Base-by-base conservation (phyloP, 257 asterid genomes). In the Thymus quinquecostatus region DNA sequence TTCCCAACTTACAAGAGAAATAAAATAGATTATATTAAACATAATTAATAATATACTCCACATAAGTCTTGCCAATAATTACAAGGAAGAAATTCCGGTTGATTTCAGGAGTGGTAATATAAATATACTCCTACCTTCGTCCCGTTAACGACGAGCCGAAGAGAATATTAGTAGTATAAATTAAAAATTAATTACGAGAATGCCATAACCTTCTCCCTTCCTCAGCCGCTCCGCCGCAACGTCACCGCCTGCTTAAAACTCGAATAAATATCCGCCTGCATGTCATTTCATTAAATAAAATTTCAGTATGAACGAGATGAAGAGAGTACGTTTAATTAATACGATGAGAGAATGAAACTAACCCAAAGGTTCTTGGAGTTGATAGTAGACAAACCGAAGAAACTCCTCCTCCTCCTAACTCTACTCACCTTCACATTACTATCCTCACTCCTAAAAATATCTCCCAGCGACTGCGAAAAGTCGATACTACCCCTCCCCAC, bases 181-280 rank as follows among this genome's bases (percentile, higher is more conserved):
- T 3, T 44, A 10, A 7, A 44, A 7, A 44, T 44, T 44, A 10
- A 44, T 44, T 44, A 44, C 9, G 49, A 44, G 49, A 44, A 50
- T 49, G 21, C 27, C 14, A 10, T n/a, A 12, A 49, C 48, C 13
- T 48, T 50, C 50, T 28, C 57, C 61, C 6, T 48, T 49, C 0
- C 68, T 44, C 55, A 60, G 5, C 79, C 73, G 59, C 78, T 67
- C 12, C 86, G 84, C 77, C 87, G 80, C 97, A 91, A 80, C 6
- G 86, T 85, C 10, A 83, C 79, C 11, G 69, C 92, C 51, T 82
- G 86, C 84, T 85, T 90, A 38, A 91, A 76, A 83, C 87, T 85
- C 49, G 87, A 84, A 70, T 60, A 91, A 14, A 91, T 80, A 49
- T 85, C 85, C 8, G 63, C 86, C 96, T 88, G 88, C 69, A 34